A percentile compares a stretch with the other conserved stretches of the same genome.
Evolutionary conservation across 768 basidiomycete genomes (phyloP).

Genomic region (Suillus subluteus): DNA sequence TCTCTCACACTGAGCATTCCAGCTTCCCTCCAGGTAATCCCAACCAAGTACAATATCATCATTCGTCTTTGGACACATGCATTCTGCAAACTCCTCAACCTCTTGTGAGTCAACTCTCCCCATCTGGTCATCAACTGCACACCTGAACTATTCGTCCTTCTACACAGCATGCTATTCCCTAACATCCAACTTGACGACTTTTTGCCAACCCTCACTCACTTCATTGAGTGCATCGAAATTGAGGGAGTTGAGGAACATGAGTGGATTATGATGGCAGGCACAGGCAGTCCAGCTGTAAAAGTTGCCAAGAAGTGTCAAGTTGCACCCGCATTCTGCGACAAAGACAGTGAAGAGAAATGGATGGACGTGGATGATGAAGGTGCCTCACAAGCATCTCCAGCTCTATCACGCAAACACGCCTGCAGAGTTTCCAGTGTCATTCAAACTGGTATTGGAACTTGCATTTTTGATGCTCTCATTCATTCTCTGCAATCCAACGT

Average conservation of each 20-base stretch:
- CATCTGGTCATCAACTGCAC: conserved; percentile 77
- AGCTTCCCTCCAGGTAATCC: too few species aligned
- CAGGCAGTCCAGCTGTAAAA: conserved; percentile 43
- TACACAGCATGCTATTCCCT: conserved; percentile 98
- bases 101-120: conserved; percentile 90
- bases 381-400: conserved; percentile 33
- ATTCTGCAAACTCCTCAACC: conserved; percentile 40
- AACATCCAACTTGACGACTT: conserved; percentile 95
- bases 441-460: too few species aligned
- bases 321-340: too few species aligned
- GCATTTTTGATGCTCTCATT: conserved; percentile 29
- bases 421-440: too few species aligned
- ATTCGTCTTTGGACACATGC: too few species aligned
- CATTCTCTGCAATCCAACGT: conserved; percentile 64
- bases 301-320: conserved; percentile 50
- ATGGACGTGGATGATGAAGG: too few species aligned
- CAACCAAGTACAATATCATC: too few species aligned
- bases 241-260: too few species aligned
- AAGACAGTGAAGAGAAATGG: too few species aligned
- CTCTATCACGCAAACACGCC: too few species aligned
- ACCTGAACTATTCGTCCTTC: conserved; percentile 82
- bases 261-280: conserved; percentile 34
- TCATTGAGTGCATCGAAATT: conserved; percentile 54
- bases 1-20: too few species aligned
- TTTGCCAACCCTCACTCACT: conserved; percentile 73